These are phyloP conservation scores for Aspergillus affinis DNA, from an alignment of 495 filamentous ascomycete species.

Conservation along the genomic window DNA sequence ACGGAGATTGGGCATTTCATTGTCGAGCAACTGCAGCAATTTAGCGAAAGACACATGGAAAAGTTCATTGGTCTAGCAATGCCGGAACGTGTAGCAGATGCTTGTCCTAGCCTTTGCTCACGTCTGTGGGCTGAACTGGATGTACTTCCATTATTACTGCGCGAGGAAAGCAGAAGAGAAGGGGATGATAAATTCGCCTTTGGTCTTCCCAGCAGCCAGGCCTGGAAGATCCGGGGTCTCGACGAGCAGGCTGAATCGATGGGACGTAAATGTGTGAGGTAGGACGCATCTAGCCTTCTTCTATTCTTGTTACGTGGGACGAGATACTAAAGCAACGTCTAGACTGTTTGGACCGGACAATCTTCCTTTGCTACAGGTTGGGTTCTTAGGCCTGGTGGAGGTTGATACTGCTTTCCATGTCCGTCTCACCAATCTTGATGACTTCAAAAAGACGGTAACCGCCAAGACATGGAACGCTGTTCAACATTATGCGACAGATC, in stretches of 20 bases:
- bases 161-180: constrained; percentile 26
- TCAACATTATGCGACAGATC: constrained; percentile 62
- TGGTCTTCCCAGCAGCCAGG: constrained; percentile 1
- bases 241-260: constrained; percentile 88
- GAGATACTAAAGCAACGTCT: constrained; percentile 16
- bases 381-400: constrained; percentile 70
- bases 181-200: constrained; percentile 19
- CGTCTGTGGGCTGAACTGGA: constrained; percentile 81
- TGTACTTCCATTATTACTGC: constrained; percentile 65
- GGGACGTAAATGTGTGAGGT: constrained; percentile 78
- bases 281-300: constrained; percentile 19
- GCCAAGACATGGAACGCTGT: constrained; percentile 66
- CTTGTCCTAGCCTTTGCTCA: constrained; percentile 59
- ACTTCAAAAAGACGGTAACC: constrained; percentile 64
- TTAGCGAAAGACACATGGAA: constrained; percentile 59
- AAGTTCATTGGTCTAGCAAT: constrained; percentile 64
- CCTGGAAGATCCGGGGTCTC: constrained; percentile 56
- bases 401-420: constrained; percentile 67
- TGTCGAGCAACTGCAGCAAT: constrained; percentile 51
- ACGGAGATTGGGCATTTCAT: constrained; percentile 53
- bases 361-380: constrained; percentile 71
- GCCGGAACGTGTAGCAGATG: constrained; percentile 44
- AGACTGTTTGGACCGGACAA: constrained; percentile 78
- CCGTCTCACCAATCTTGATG: constrained; percentile 57
- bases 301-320: not conserved